A percentile compares a stretch with the other conserved stretches of the same genome.
phyloP scores from a whole-genome alignment of 805 yeast species.

The Lachancea fermentati region DNA sequence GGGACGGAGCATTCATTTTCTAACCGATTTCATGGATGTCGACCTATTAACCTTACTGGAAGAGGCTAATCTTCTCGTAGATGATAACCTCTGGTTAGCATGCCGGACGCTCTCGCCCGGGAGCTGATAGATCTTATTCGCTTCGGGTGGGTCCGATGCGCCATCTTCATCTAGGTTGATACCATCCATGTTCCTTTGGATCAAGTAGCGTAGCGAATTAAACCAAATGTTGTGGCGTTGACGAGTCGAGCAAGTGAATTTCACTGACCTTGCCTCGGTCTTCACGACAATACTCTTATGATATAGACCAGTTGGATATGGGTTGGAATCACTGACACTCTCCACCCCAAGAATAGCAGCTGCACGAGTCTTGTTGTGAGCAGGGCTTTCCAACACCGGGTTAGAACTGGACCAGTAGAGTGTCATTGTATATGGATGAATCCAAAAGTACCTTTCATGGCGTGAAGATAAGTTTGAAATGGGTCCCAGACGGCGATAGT shows the following conservation, averaged over 20 bases:
- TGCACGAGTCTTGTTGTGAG: constrained; percentile 63
- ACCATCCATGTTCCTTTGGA: constrained; percentile 60
- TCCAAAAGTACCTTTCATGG: constrained; percentile 93
- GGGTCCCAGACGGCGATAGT: constrained; percentile 72
- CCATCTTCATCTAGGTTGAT: constrained; percentile 44
- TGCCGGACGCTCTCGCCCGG: constrained; percentile 19
- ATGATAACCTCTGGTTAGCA: constrained; percentile 15
- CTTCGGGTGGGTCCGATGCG: constrained; percentile 31
- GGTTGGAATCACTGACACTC: constrained; percentile 77
- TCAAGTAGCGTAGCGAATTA: constrained; percentile 70
- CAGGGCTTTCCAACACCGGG: constrained; percentile 68
- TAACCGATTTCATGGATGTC: too few species aligned
- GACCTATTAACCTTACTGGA: constrained; percentile 1
- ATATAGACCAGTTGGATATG: constrained; percentile 82
- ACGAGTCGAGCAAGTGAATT: constrained; percentile 81
- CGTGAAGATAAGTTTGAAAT: constrained; percentile 64
- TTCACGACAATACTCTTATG: constrained; percentile 77
- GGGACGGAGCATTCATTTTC: too few species aligned
- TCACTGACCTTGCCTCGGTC: constrained; percentile 60
- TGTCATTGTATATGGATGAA: constrained; percentile 89
- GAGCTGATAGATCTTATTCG: constrained; percentile 27
- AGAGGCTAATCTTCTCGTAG: constrained; percentile 12
- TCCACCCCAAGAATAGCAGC: constrained; percentile 76
- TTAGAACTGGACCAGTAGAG: constrained; percentile 82
- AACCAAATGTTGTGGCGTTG: constrained; percentile 90